A percentile compares a stretch with the other conserved stretches of the same genome.
phyloP scores from a whole-genome alignment of 148 eudicot genomes.

The Rhododendron mucronatum region DNA sequence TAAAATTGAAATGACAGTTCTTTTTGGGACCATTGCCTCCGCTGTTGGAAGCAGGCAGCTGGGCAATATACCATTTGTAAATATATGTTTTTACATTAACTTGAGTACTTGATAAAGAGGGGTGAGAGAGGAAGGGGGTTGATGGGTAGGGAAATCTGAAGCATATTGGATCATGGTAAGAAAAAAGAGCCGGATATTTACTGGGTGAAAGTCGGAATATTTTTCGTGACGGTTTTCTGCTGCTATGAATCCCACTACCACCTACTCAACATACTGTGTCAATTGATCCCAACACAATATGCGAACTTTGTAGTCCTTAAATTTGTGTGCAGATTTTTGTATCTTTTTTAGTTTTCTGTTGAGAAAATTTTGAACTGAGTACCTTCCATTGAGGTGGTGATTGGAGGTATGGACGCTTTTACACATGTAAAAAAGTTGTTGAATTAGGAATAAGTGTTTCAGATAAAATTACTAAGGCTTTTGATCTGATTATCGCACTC shows the following conservation, averaged over 20 bases:
- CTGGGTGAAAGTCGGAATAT: not conserved
- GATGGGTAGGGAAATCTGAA: not conserved
- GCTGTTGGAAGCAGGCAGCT: not conserved
- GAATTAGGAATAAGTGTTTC: too few relatives aligned
- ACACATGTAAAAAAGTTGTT: too few relatives aligned
- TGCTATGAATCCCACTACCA: not conserved
- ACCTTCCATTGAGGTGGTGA: too few relatives aligned
- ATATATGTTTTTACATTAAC: not conserved
- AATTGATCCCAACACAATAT: not conserved
- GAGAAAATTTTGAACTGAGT: not conserved
- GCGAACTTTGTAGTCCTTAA: not conserved
- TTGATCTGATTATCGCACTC: too few relatives aligned
- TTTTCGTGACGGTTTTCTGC: not conserved
- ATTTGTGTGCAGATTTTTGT: not conserved
- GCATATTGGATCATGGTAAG: not conserved
- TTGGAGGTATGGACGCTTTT: too few relatives aligned
- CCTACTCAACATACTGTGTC: not conserved
- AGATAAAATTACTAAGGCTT: too few relatives aligned
- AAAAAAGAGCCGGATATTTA: not conserved
- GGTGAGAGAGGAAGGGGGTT: not conserved
- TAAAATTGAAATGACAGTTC: conserved; percentile 3
- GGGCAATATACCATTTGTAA: not conserved
- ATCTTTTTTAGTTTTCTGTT: not conserved
- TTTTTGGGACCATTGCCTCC: not conserved
- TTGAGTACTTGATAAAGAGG: not conserved